These are phyloP conservation scores for Malassezia equina DNA, from an alignment of 1,284 basidiomycete genomes.

Conservation along the genomic window DNA sequence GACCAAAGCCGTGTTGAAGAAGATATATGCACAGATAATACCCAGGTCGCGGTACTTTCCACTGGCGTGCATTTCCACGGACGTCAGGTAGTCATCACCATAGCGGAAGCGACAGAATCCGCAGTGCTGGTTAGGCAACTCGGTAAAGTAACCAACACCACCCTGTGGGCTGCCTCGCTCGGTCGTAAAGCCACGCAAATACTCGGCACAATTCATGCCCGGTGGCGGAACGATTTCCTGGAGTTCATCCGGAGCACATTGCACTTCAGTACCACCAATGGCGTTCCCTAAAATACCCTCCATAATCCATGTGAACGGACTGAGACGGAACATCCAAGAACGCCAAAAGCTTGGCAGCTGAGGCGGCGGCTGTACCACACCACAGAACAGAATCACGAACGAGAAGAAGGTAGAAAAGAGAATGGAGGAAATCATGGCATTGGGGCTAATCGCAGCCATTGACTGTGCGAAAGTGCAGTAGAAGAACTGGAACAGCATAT, in stretches of 20 bases:
- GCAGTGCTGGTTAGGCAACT: constrained; percentile 47
- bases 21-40: constrained; percentile 58
- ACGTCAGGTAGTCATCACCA: constrained; percentile 53
- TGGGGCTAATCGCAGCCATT: constrained; percentile 36
- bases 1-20: constrained; percentile 53
- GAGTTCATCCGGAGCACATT: constrained; percentile 27
- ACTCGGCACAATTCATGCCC: constrained; percentile 25
- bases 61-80: constrained; percentile 18
- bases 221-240: constrained; percentile 28
- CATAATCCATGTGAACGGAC: constrained; percentile 38
- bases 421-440: constrained; percentile 38
- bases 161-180: not conserved
- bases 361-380: constrained; percentile 37
- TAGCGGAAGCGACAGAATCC: constrained; percentile 53
- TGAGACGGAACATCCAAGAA: constrained; percentile 27
- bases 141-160: constrained; percentile 26
- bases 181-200: constrained; percentile 23
- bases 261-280: constrained; percentile 31
- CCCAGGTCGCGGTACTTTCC: constrained; percentile 33
- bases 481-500: constrained; percentile 31
- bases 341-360: constrained; percentile 31
- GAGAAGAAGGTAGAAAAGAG: constrained; percentile 43
- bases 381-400: constrained; percentile 48
- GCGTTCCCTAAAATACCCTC: constrained; percentile 32
- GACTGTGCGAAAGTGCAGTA: constrained; percentile 37